phyloP scores from a whole-genome alignment of 116 monocot genomes.

The Thalassia testudinum region DNA sequence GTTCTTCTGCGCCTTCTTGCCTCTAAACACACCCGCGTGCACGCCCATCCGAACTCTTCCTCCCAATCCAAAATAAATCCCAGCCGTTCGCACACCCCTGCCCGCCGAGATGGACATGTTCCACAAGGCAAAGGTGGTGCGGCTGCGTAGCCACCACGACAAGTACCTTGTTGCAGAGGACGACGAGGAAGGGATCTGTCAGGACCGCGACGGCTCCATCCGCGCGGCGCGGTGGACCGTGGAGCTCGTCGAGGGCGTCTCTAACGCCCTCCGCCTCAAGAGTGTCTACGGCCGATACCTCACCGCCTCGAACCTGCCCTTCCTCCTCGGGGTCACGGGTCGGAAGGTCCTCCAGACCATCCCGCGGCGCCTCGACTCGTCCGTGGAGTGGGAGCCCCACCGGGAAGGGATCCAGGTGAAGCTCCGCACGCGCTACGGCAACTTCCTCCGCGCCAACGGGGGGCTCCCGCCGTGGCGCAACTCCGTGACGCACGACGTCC shows the following conservation, averaged over 20 bases:
- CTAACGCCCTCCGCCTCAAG: conserved; percentile 26
- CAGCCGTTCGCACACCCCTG: too few species aligned
- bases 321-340: conserved; percentile 67
- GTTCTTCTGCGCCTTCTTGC: too few species aligned
- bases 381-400: conserved; percentile 71
- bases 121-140: conserved; percentile 42
- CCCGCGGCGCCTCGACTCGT: conserved; percentile 53
- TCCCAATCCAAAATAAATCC: too few species aligned
- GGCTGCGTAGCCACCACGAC: conserved; percentile 66
- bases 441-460: conserved; percentile 63
- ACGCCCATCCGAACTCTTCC: too few species aligned
- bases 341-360: conserved; percentile 62
- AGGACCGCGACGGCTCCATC: conserved; percentile 43
- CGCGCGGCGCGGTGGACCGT: conserved; percentile 41
- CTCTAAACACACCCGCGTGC: too few species aligned
- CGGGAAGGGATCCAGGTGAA: conserved; percentile 46
- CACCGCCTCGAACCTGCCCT: conserved; percentile 59
- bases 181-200: conserved; percentile 56
- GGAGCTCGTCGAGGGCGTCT: conserved; percentile 16
- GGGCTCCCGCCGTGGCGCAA: conserved; percentile 78
- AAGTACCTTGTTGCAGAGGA: conserved; percentile 74
- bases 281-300: conserved; percentile 55
- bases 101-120: conserved; percentile 49
- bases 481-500: conserved; percentile 77
- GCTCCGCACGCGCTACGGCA: conserved; percentile 61